Base-by-base conservation (phyloP, 1,284 basidiomycete genomes). In the Porogramme epimiltina region DNA sequence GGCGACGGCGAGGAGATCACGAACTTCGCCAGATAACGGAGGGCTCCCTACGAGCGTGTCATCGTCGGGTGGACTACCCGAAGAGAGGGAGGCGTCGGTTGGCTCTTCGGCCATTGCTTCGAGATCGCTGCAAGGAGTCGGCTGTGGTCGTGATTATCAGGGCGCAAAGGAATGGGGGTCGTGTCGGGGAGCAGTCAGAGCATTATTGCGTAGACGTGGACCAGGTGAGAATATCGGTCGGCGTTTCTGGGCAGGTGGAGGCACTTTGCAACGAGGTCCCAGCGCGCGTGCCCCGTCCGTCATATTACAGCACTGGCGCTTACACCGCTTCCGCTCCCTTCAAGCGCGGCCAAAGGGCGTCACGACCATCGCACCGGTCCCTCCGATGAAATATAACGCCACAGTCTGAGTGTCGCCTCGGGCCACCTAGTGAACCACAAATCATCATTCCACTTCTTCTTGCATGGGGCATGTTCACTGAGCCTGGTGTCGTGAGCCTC, bases 141-240 rank as follows among this genome's bases (percentile, higher is more conserved):
- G 47, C 47, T 39, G 44, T 47, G 43, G 54, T 51, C 41, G 39
- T 46, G 45, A 39, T 52, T 51, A 47, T 52, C 34, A 31, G 44
- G 45, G 45, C 36, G 45, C 36, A 34, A 26, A 42, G 47, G 40
- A 47, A 23, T 19, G 49, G 47, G 39, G 46, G 44, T 49, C 47
- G 47, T 58, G 9, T 37, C 8, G 45, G 51, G 54, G 34, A 44
- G 55, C 46, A 24, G 51, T 60, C 47, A 54, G 49, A 58, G 54
- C 59, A 62, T 62, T 58, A 56, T 9, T 57, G 59, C 54, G 33
- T 43, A 46, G 55, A 52, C 54, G 57, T 59, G 54, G 53, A 42
- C 49, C 44, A 54, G 49, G 54, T 49, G 46, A 46, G 52, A 51
- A 49, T 47, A 55, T 46, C 24, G 48, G 36, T 47, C 42, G 52